Base-by-base conservation (phyloP, 78 protist genomes). In the Cavenderia fasciculata region DNA sequence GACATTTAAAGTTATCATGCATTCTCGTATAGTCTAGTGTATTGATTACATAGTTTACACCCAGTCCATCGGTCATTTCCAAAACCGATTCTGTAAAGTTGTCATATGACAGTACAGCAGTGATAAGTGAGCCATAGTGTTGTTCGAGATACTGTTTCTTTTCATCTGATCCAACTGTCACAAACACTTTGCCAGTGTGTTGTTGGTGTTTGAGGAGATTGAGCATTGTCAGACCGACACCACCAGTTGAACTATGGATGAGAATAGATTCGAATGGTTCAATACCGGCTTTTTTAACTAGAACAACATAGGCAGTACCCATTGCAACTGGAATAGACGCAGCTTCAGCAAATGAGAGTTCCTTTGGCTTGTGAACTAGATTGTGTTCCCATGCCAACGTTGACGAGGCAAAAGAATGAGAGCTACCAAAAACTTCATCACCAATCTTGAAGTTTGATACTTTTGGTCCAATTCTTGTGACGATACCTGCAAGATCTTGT, bases 401-500 rank as follows among this genome's bases (percentile, higher is more conserved):
- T n/a, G n/a, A n/a, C n/a, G n/a, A n/a, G n/a, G n/a, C n/a, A n/a
- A n/a, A n/a, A n/a, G n/a, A n/a, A n/a, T n/a, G n/a, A n/a, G n/a
- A n/a, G n/a, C n/a, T n/a, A n/a, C 85, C 85, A 25, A 69, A 25
- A 12, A 78, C 87, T 41, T 49, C n/a, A 27, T 78, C 73, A 41
- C 87, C 87, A 78, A 78, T 11, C 47, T 63, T 62, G 46, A 52
- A 73, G 4, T 62, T 41, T 3, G 16, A 16, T 1, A 66, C 77
- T 18, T 33, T 36, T 3, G 14, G 21, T 36, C 91, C 91, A 54
- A 72, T 23, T 34, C 68, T 49, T n/a, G 71, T 36, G 14, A 86
- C 59, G 31, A 86, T 43, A 36, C 93, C 93, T 31, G 85, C 41
- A 23, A 59, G 59, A 27, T 86, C 93, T 2, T 49, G 23, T n/a